Base-by-base conservation (phyloP, 768 basidiomycete species). In the Naganishia onofrii region DNA sequence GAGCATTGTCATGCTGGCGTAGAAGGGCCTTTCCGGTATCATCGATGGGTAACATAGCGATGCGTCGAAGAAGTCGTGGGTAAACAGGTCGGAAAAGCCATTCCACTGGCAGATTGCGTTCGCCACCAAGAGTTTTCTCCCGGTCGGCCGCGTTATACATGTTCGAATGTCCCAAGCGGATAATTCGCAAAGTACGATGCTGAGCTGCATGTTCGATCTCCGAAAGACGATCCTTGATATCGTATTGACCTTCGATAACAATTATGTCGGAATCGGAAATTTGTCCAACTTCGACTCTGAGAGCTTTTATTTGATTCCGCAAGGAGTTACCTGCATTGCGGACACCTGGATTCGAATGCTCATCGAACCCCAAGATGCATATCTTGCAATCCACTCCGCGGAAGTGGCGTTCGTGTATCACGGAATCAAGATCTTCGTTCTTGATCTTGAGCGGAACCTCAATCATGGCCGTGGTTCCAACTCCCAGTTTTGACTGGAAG, bases 381-480 rank as follows among this genome's bases (percentile, higher is more conserved):
- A 63, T 29, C 28, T 63, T 63, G 38, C 60, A 44, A 1, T 42
- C 36, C n/a, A 63, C 60, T 12, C 34, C n/a, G 10, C 60, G 60
- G 32, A 63, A 63, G 26, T 63, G 60, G 0, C 60, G 60, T 29
- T 63, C 60, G 15, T 63, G 60, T 26, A 42, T 42, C 12, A 26
- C 60, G 13, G 60, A 63, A 28, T 26, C 38, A 34, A 55, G 42
- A 31, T 58, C 57, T 13, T 69, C 56, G 31, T 57, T 52, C 21
- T 63, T 58, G 28, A 69, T 69, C 32, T 74, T 74, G 12, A 80
- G 66, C 0, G 77, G 76, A 0, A 77, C 51, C 64, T 80, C 79
- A 51, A 80, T 66, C 23, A 77, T 74, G 23, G 76, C 76, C 26
- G 75, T 28, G 13, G 77, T 78, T 19, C 79, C 79, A 57, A 75